Percentiles rank a stretch among this genome's conserved stretches.
Conservation (phyloP, 148 eudicot genomes). For the Vaccinium macrocarpon region DNA sequence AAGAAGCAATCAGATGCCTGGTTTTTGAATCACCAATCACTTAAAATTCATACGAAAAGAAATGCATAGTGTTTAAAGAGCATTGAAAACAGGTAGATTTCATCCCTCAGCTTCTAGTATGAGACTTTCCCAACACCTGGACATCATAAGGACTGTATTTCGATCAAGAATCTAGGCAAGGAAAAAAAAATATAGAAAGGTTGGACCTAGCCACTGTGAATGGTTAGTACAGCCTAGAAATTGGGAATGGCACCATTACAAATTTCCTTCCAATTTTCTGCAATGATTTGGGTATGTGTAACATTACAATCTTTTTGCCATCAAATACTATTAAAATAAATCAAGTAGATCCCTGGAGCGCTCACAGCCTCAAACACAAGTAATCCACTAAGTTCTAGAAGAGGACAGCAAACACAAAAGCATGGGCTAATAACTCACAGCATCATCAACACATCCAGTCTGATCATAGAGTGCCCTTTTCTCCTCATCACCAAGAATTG, state of each 20-base stretch:
- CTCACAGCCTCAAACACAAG: not conserved
- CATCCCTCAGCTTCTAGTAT: not conserved
- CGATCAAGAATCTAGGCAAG: not conserved
- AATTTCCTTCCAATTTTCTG: not conserved
- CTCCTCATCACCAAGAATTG: slow-evolving; percentile 95
- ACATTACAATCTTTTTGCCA: not conserved
- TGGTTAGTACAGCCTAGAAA: not conserved
- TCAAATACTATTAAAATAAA: not conserved
- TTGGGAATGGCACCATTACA: not conserved
- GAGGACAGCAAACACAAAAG: not conserved
- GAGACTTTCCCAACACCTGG: not conserved
- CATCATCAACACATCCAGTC: slow-evolving; percentile 94
- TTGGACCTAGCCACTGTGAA: not conserved
- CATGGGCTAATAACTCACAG: slow-evolving; percentile 47
- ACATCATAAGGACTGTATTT: not conserved
- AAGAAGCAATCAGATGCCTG: not conserved
- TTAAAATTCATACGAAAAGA: not conserved
- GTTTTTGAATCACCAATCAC: not conserved
- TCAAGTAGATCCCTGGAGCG: not conserved
- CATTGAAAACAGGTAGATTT: not conserved
- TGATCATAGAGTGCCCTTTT: slow-evolving; percentile 91
- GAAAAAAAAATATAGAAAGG: not conserved
- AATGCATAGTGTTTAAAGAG: not conserved
- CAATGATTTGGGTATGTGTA: not conserved
- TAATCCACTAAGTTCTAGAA: not conserved